Conservation (phyloP, 768 basidiomycete genomes). For the Phlebiopsis flavidoalba region DNA sequence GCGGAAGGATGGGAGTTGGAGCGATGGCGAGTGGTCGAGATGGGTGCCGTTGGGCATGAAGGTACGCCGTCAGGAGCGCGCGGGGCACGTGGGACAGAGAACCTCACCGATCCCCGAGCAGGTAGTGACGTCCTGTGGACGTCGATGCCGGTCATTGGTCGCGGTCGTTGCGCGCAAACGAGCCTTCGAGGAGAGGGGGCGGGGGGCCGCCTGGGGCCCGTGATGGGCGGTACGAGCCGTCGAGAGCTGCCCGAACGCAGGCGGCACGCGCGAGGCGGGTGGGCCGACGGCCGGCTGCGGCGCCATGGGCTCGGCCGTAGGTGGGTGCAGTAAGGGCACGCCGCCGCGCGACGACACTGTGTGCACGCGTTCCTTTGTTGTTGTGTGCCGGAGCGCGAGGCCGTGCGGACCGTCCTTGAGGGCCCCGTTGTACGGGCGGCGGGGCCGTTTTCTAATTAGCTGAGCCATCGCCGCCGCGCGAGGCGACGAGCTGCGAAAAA, state of each 20-base stretch:
- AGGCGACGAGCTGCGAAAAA: slow-evolving; percentile 41
- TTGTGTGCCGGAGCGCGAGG: too few species aligned
- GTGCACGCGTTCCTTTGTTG: too few species aligned
- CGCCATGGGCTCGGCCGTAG: slow-evolving; percentile 22
- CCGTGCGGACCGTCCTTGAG: too few species aligned
- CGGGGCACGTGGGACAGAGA: not conserved
- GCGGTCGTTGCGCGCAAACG: slow-evolving; percentile 36
- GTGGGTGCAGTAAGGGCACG: not conserved
- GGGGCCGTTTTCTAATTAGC: slow-evolving; percentile 12
- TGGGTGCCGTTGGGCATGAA: slow-evolving; percentile 2
- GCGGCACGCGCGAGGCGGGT: slow-evolving; percentile 35
- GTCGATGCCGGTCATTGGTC: slow-evolving; percentile 11
- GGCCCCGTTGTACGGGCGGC: not conserved
- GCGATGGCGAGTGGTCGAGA: slow-evolving; percentile 15
- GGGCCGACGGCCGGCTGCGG: slow-evolving; percentile 31
- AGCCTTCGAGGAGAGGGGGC: slow-evolving; percentile 50
- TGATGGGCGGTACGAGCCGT: slow-evolving; percentile 27
- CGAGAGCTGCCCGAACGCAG: slow-evolving; percentile 41
- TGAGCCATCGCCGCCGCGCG: slow-evolving; percentile 41
- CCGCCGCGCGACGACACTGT: slow-evolving; percentile 1
- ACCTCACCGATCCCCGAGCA: slow-evolving; percentile 12
- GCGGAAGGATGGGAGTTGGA: slow-evolving; percentile 14
- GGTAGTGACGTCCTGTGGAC: not conserved
- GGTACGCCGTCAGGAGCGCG: not conserved
- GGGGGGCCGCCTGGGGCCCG: slow-evolving; percentile 34